Base-by-base conservation (phyloP, 169 alveolate genomes). In the Plasmodium blacklocki region DNA sequence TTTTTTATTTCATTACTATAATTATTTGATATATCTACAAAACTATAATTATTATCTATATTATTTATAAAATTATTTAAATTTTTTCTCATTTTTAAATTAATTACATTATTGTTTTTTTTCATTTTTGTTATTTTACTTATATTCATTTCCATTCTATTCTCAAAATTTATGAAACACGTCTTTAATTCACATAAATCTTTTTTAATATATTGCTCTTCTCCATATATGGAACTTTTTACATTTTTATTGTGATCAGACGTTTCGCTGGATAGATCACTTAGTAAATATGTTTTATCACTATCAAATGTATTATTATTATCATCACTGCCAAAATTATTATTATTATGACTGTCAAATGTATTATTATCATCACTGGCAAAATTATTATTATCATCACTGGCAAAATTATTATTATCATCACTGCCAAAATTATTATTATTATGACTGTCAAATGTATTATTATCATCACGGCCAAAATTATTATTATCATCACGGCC, bases 21-120 rank as follows among this genome's bases (percentile, higher is more conserved):
- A 86, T 54, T 72, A 32, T 32, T 58, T 62, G 92, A 86, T n/a
- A 86, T 15, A 6, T 86, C 88, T 86, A 72, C 92, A 72, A 86
- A 86, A 50, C 88, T 86, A 60, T 86, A 60, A 63, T 66, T 21
- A 47, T 59, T 52, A 7, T 72, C 63, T 50, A 86, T 18, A 52
- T 72, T 59, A 0, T 32, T 60, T 63, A 86, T 47, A 62, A 86
- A 86, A 3, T 70, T 21, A 6, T n/a, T 66, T 56, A 86, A n/a
- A 26, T 58, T 60, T 47, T 60, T 72, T 49, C 60, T 86, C 18
- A 60, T 85, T 6, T 5, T 5, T 39, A 39, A 39, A 39, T 39
- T 39, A 5, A 39, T 5, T 39, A 39, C 5, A 39, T 39, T 39
- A 39, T 4, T 39, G 0, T 39, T 7, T 39, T 39, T 39, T 39